Evolutionary conservation across 2,329 filamentous ascomycete genomes (phyloP).

Genomic region (Botrytis fabae): DNA sequence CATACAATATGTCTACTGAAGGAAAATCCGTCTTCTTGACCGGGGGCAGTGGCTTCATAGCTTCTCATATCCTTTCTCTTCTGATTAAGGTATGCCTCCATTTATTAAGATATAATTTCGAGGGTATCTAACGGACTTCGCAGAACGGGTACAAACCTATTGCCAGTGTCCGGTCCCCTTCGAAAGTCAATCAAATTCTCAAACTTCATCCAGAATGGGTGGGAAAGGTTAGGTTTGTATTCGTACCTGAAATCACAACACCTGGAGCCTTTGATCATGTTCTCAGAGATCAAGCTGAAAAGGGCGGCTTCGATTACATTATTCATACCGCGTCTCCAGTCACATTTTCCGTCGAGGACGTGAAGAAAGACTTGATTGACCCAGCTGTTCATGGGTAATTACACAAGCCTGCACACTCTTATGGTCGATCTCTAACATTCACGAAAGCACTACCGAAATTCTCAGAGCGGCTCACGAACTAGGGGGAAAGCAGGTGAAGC

Average conservation of each 20-base stretch:
- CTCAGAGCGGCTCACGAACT: slow-evolving; percentile 65
- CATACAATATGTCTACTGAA: slow-evolving; percentile 12
- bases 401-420: background rate
- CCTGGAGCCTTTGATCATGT: slow-evolving; percentile 65
- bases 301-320: slow-evolving; percentile 52
- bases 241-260: slow-evolving; percentile 67
- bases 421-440: slow-evolving; percentile 2
- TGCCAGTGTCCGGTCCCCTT: slow-evolving; percentile 45
- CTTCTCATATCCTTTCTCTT: slow-evolving; percentile 49
- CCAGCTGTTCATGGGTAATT: slow-evolving; percentile 51
- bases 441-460: slow-evolving; percentile 60
- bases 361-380: slow-evolving; percentile 47
- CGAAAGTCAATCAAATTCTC: slow-evolving; percentile 47
- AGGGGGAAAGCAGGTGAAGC: slow-evolving; percentile 43
- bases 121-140: background rate
- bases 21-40: slow-evolving; percentile 30
- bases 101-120: background rate
- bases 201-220: slow-evolving; percentile 42
- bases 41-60: slow-evolving; percentile 51
- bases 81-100: slow-evolving; percentile 23
- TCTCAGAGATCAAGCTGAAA: slow-evolving; percentile 49
- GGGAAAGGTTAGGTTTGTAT: slow-evolving; percentile 40
- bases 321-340: slow-evolving; percentile 67
- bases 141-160: slow-evolving; percentile 24
- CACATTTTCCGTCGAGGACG: slow-evolving; percentile 37